These are phyloP conservation scores for Powellomyces hirtus DNA, from an alignment of 192 early-diverging fungal species.

Conservation along the genomic window DNA sequence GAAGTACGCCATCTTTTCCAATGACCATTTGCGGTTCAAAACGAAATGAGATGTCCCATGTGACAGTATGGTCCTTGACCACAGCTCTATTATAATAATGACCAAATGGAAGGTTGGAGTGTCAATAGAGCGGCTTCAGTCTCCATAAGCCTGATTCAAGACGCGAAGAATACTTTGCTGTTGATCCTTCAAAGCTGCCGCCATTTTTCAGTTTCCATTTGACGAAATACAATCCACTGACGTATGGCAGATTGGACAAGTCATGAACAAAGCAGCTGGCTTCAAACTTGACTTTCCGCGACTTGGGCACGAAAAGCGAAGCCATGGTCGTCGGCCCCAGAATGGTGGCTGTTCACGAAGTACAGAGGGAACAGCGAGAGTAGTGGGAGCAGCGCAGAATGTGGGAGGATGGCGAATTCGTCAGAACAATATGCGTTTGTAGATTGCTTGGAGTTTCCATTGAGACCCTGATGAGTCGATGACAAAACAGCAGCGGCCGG, in stretches of 20 bases:
- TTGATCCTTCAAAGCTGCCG: conserved; percentile 8
- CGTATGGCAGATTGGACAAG: conserved; percentile 77
- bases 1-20: conserved; percentile 69
- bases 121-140: no score
- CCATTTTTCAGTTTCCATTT: conserved; percentile 68
- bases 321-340: conserved; percentile 8
- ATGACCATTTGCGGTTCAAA: conserved; percentile 63
- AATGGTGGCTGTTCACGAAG: no score
- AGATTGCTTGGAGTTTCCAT: no score
- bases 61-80: conserved; percentile 57
- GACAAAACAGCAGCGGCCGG: no score
- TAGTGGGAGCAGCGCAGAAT: no score
- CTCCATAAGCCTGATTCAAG: no score
- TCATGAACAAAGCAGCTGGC: conserved; percentile 66
- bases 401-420: no score
- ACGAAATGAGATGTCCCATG: conserved; percentile 59
- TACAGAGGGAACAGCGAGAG: no score
- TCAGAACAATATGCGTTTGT: no score
- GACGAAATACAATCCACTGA: conserved; percentile 74
- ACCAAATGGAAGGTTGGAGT: no score
- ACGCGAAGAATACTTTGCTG: conserved; percentile 17
- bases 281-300: conserved; percentile 67
- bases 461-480: no score
- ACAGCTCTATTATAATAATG: no score
- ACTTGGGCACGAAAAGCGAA: conserved; percentile 66